A percentile compares a stretch with the other conserved stretches of the same genome.
Conservation (phyloP, 2,329 filamentous ascomycete species). For the Lasiodiplodia sp. region DNA sequence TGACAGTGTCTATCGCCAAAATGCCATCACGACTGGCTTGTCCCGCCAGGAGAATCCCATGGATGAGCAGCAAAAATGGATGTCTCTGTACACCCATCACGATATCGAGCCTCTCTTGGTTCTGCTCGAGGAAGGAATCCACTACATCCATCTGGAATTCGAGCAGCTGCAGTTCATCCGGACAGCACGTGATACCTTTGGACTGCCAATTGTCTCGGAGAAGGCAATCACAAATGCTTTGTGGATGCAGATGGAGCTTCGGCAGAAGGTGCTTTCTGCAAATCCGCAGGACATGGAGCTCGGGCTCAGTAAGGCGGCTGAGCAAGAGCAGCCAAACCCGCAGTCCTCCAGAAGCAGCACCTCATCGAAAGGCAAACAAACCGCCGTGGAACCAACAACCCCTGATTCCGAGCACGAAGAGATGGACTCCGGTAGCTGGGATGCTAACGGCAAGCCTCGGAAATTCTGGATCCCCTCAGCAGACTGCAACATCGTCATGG, state of each 20-base stretch:
- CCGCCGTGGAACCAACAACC: background rate
- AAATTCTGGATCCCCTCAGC: slow-evolving; percentile 65
- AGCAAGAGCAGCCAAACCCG: slow-evolving; percentile 32
- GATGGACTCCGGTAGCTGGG: slow-evolving; percentile 60
- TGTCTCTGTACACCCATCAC: slow-evolving; percentile 60
- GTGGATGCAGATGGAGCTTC: slow-evolving; percentile 65
- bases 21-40: slow-evolving; percentile 45
- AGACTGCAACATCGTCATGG: slow-evolving; percentile 64
- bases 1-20: slow-evolving; percentile 60
- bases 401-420: slow-evolving; percentile 39
- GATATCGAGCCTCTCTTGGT: slow-evolving; percentile 64
- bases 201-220: slow-evolving; percentile 62
- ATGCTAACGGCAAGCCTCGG: slow-evolving; percentile 60
- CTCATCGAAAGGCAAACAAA: slow-evolving; percentile 55
- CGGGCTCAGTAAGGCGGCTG: slow-evolving; percentile 55
- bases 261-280: slow-evolving; percentile 63
- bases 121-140: slow-evolving; percentile 65
- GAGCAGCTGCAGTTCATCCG: slow-evolving; percentile 65
- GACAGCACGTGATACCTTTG: slow-evolving; percentile 59
- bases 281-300: slow-evolving; percentile 60
- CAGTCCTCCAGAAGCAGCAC: background rate
- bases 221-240: slow-evolving; percentile 63
- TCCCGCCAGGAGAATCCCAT: slow-evolving; percentile 37
- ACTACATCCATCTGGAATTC: slow-evolving; percentile 66
- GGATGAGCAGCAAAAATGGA: slow-evolving; percentile 57